Evolutionary conservation across 2,329 filamentous ascomycete species (phyloP), one percentile per base, ranked within the genome.

Genomic region (Neurospora crassa): DNA sequence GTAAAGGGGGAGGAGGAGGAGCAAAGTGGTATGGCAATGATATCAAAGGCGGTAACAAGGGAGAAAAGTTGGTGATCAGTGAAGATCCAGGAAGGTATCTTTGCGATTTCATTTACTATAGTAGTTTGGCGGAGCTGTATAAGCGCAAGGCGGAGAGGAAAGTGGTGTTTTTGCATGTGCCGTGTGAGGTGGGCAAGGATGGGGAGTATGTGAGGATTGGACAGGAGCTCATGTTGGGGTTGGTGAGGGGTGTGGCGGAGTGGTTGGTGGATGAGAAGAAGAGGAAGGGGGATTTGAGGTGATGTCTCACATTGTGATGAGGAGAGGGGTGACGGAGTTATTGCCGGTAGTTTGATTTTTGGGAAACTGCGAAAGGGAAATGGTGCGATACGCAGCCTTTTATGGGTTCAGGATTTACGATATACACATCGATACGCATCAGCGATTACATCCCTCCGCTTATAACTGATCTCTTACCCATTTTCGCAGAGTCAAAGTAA

Each of bases 21-120:
- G 24, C 40, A 20, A 11, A 16, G 14, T 24, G 59, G 63, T 68
- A 63, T 18, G 29, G 53, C 16, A 63, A 63, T 8, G 53, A 63
- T 16, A 63, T 63, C 53, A 63, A 63, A 7, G 29, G 53, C 0
- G 53, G 14, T 16, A n/a, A 3, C 29, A 37, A 34, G 53, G 53
- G 53, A 8, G 53, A 63, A 10, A 63, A 63, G 53, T 11, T 63
- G 53, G 24, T 63, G 3, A 63, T 63, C 1, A 63, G 53, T 0
- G 85, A 89, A 63, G 90, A 94, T 74, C 88, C 92, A 0, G 92
- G 92, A 2, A 86, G 86, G 24, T 94, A 91, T 79, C 83, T 94
- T 18, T 94, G 92, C 80, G 92, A 94, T 78, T 94, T 92, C 77
- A 93, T 91, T 75, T 92, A 91, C 79, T 93, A 89, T 80, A 89